Conservation (phyloP, 345 rosid genomes). For the Stellera chamaejasme region DNA sequence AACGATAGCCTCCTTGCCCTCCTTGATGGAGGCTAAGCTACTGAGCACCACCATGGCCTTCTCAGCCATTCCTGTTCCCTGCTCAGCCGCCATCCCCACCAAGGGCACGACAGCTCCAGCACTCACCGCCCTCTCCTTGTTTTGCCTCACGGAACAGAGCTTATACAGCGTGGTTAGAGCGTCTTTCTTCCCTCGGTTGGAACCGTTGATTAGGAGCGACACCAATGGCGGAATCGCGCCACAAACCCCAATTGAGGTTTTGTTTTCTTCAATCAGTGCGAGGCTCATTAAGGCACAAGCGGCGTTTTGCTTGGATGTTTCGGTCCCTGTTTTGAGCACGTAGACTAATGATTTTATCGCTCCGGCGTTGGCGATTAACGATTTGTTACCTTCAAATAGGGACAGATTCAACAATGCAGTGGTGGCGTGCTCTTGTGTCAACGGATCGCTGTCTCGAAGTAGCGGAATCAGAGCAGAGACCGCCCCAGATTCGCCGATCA, state of each 20-base stretch:
- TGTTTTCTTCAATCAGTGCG: slow-evolving; percentile 50
- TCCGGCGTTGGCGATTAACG: slow-evolving; percentile 33
- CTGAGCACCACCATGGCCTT: slow-evolving; percentile 69
- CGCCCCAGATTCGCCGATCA: slow-evolving; percentile 63
- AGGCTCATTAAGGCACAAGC: slow-evolving; percentile 54
- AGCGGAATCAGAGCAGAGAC: slow-evolving; percentile 49
- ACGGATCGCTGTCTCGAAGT: slow-evolving; percentile 46
- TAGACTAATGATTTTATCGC: slow-evolving; percentile 49
- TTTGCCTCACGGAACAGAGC: slow-evolving; percentile 41
- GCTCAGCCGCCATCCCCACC: slow-evolving; percentile 42
- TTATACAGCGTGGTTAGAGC: slow-evolving; percentile 58
- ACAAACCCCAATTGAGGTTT: slow-evolving; percentile 39
- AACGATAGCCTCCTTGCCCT: slow-evolving; percentile 44
- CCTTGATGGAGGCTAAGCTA: slow-evolving; percentile 35
- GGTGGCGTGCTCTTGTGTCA: slow-evolving; percentile 62
- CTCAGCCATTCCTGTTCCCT: slow-evolving; percentile 51
- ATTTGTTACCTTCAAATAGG: slow-evolving; percentile 38
- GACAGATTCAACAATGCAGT: slow-evolving; percentile 57
- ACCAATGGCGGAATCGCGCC: slow-evolving; percentile 67
- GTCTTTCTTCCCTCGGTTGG: slow-evolving; percentile 52
- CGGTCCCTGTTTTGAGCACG: slow-evolving; percentile 53
- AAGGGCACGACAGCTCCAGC: slow-evolving; percentile 60
- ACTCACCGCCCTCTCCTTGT: slow-evolving; percentile 60
- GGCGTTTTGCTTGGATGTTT: slow-evolving; percentile 56
- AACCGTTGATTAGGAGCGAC: slow-evolving; percentile 38